Evolutionary conservation across 2,329 filamentous ascomycete species (phyloP).

Genomic region (Magnaporthiopsis poae): DNA sequence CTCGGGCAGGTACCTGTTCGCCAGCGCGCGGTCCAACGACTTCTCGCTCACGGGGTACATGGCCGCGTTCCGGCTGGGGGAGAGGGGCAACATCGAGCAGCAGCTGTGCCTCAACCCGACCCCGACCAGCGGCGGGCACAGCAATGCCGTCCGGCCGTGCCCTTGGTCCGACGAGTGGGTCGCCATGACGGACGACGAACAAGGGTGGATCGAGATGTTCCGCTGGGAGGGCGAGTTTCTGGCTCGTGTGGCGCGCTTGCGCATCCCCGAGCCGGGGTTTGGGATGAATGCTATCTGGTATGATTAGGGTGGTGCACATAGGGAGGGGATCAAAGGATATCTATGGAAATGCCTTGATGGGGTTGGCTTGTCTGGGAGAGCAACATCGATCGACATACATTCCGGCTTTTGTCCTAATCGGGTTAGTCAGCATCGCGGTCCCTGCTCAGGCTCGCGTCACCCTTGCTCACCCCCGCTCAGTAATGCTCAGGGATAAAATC

Average conservation of each 20-base stretch:
- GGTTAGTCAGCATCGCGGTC: too few relatives aligned
- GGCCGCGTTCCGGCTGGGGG: conserved; percentile 63
- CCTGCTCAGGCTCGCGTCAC: too few relatives aligned
- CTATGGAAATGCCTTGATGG: too few relatives aligned
- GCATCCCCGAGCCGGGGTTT: conserved; percentile 78
- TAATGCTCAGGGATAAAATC: too few relatives aligned
- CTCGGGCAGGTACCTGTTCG: conserved; percentile 68
- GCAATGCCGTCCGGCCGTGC: conserved; percentile 76
- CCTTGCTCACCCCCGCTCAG: too few relatives aligned
- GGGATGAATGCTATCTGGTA: conserved; percentile 98
- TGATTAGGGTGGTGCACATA: conserved; percentile 40
- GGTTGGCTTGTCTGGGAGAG: too few relatives aligned
- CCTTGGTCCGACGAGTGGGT: conserved; percentile 81
- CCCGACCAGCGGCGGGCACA: conserved; percentile 77
- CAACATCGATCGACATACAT: too few relatives aligned
- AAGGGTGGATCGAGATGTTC: conserved; percentile 80
- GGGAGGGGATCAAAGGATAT: too few relatives aligned
- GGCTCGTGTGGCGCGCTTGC: conserved; percentile 63
- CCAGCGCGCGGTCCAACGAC: conserved; percentile 69
- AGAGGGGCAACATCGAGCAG: conserved; percentile 60
- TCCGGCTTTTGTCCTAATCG: too few relatives aligned
- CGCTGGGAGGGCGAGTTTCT: conserved; percentile 76
- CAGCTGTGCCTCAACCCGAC: conserved; percentile 78
- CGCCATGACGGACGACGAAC: conserved; percentile 80
- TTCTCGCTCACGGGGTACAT: conserved; percentile 73